Conservation (phyloP, 2,329 filamentous ascomycete species). For the Exophiala viscosa region DNA sequence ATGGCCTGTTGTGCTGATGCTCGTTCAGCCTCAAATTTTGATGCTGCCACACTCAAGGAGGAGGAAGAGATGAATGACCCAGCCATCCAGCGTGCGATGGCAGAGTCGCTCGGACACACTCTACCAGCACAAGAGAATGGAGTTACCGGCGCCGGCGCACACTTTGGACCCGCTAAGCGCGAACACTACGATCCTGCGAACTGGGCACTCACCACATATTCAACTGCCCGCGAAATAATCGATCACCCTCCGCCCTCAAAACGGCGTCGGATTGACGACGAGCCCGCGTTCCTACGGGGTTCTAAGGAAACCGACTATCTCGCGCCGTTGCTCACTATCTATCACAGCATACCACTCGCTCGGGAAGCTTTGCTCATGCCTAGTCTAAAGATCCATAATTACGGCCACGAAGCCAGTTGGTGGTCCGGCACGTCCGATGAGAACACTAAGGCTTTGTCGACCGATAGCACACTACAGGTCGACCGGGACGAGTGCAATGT, state of each 20-base stretch:
- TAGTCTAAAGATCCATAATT: conserved; percentile 45
- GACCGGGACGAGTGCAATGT: conserved; percentile 42
- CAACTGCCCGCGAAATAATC: conserved; percentile 50
- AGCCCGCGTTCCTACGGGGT: conserved; percentile 58
- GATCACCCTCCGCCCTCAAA: conserved; percentile 52
- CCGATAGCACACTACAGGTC: conserved; percentile 33
- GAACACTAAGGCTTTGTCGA: conserved; percentile 49
- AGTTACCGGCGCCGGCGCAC: conserved; percentile 40
- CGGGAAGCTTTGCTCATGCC: conserved; percentile 55
- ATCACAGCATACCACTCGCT: conserved; percentile 58
- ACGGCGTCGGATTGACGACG: conserved; percentile 44
- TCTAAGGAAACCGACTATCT: conserved; percentile 51
- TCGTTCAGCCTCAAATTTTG: conserved; percentile 23
- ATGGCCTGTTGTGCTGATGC: conserved; percentile 1
- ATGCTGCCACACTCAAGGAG: conserved; percentile 34
- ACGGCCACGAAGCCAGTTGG: conserved; percentile 57
- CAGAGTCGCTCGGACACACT: conserved; percentile 43
- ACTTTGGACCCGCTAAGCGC: conserved; percentile 55
- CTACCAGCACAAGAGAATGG: conserved; percentile 55
- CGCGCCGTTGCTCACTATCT: conserved; percentile 57
- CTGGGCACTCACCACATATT: conserved; percentile 55
- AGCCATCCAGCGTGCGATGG: conserved; percentile 45
- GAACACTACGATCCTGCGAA: conserved; percentile 51
- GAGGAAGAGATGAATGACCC: conserved; percentile 39
- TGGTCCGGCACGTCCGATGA: conserved; percentile 57